phyloP scores from a whole-genome alignment of 2,329 filamentous ascomycete species.

The Rachicladosporium sp. region DNA sequence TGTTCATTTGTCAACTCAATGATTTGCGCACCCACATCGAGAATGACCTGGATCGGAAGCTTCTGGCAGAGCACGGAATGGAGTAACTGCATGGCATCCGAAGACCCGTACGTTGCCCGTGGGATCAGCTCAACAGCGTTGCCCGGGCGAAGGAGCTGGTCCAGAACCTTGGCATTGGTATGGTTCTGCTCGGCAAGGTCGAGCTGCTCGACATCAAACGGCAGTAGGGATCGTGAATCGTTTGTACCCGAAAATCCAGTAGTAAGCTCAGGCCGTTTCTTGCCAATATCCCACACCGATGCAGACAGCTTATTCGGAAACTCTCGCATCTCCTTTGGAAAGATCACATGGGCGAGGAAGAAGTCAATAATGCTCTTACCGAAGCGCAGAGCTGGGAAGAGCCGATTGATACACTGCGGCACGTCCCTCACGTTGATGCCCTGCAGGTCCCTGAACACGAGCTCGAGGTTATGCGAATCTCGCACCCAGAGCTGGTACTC shows the following conservation, averaged over 20 bases:
- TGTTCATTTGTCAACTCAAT: conserved; percentile 48
- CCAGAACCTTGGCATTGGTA: conserved; percentile 56
- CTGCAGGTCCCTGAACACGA: conserved; percentile 10
- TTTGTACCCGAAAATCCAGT: conserved; percentile 65
- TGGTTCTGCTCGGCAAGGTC: conserved; percentile 46
- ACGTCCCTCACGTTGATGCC: conserved; percentile 17
- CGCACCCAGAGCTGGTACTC: conserved; percentile 16
- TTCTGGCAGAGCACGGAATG: conserved; percentile 28
- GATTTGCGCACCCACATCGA: conserved; percentile 61
- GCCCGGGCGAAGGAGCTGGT: conserved; percentile 42
- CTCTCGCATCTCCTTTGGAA: conserved; percentile 52
- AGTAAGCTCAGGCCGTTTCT: conserved; percentile 39
- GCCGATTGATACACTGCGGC: conserved; percentile 9
- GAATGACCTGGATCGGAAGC: conserved; percentile 42
- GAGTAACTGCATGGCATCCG: conserved; percentile 29
- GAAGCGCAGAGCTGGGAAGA: conserved; percentile 36
- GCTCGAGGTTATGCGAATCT: conserved; percentile 2
- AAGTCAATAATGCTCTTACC: conserved; percentile 48
- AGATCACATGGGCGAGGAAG: conserved; percentile 54
- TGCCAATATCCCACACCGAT: conserved; percentile 55
- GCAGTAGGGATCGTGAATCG: conserved; percentile 48
- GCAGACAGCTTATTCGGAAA: conserved; percentile 52
- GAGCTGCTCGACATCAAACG: conserved; percentile 48
- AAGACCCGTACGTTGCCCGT: not conserved
- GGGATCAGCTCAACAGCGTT: conserved; percentile 27